Evolutionary conservation across 805 yeast genomes (phyloP), one percentile per base, ranked within the genome.

Genomic region (Starmerella lactis-condensi): DNA sequence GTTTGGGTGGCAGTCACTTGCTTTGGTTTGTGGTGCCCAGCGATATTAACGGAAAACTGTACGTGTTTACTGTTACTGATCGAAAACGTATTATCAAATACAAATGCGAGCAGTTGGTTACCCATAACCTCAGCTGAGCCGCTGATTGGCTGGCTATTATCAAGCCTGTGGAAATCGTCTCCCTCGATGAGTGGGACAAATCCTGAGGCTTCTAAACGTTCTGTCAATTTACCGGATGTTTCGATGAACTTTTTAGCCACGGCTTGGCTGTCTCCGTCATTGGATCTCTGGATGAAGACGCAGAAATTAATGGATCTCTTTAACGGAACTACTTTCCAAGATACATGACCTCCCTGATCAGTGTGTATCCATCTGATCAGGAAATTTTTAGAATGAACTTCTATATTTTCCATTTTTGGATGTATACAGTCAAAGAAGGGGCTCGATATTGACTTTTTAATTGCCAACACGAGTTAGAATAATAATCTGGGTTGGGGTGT

Each of bases 21-120:
- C 6, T 6, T 8, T 6, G 29, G 17, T 12, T 7, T 15, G 7
- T 17, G 19, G 14, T 19, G 14, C 30, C 13, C 4, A 11, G 25
- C 41, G 24, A 31, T 24, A 24, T 28, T 34, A 30, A 37, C 33
- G 24, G 40, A 65, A 52, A 82, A 82, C 34, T 72, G 59, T 1
- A 85, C 70, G 37, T 75, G 79, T 52, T 85, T 89, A 28, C 81
- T 72, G 15, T 72, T 74, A 20, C 75, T 78, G 46, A 77, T 81
- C 20, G 93, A 75, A 44, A 82, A 79, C 1, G 93, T 75, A 55
- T 85, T 85, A 54, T 85, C 96, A 47, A 85, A 75, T 17, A 89
- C 74, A 50, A 85, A 77, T 0, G 94, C 95, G 53, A 67, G 75
- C 45, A 73, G 65, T 2, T 85, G 85, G 6, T 73, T 76, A 17